phyloP scores from a whole-genome alignment of 208 protist genomes.

The Lotmaria passim region DNA sequence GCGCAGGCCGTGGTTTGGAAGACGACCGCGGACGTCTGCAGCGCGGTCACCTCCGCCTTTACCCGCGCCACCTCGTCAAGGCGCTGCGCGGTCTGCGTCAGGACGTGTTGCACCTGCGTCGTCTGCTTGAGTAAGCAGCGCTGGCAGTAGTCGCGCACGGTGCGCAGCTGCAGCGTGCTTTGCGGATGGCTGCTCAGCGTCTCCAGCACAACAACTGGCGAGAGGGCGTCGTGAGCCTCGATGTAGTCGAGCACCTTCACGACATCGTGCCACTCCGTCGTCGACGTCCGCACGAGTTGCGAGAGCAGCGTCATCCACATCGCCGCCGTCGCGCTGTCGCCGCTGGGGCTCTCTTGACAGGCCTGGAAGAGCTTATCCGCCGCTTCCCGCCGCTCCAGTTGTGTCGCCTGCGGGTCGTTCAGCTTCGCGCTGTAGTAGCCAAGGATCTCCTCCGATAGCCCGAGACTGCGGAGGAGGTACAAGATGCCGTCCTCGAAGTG shows the following conservation, averaged over 20 bases:
- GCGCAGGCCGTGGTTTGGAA: constrained; percentile 90
- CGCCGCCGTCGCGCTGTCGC: constrained; percentile 25
- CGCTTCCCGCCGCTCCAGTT: constrained; percentile 33
- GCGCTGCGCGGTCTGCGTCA: constrained; percentile 32
- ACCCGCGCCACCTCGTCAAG: constrained; percentile 60
- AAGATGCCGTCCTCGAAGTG: constrained; percentile 90
- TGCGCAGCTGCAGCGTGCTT: constrained; percentile 58
- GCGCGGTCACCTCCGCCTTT: constrained; percentile 63
- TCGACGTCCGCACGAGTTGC: constrained; percentile 67
- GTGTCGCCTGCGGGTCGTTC: constrained; percentile 38
- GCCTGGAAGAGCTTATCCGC: constrained; percentile 56
- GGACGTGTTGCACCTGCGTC: constrained; percentile 12
- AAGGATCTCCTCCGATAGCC: constrained; percentile 85
- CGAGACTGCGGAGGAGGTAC: constrained; percentile 85
- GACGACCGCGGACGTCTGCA: constrained; percentile 79
- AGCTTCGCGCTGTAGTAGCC: constrained; percentile 90
- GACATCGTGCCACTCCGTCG: constrained; percentile 50
- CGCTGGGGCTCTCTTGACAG: constrained; percentile 41
- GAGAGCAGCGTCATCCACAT: constrained; percentile 94
- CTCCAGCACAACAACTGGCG: constrained; percentile 92
- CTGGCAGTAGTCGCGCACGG: constrained; percentile 90
- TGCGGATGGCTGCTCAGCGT: constrained; percentile 65
- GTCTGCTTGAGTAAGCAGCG: constrained; percentile 54
- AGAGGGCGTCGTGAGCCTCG: constrained; percentile 84
- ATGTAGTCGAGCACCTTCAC: constrained; percentile 76